Evolutionary conservation across 2,329 filamentous ascomycete genomes (phyloP).

Genomic region (Sarocladium strictum): DNA sequence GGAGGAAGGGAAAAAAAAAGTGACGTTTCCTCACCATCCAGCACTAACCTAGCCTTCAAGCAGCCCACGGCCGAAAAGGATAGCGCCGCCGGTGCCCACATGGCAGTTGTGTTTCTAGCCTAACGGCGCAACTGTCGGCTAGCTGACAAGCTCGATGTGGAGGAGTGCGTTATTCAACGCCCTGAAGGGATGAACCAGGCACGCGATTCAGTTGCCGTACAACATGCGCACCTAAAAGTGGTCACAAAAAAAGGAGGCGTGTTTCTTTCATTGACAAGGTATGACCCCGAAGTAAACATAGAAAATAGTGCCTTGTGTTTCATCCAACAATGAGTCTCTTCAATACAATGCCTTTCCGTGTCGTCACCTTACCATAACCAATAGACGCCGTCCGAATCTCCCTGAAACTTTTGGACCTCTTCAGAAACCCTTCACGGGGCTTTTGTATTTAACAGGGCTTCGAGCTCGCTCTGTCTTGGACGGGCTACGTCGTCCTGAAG

Average conservation of each 20-base stretch:
- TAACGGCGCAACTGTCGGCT: no score
- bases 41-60: background rate
- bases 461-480: constrained; percentile 42
- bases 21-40: background rate
- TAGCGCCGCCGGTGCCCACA: no score
- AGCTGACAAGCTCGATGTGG: no score
- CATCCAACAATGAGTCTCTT: background rate
- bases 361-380: no score
- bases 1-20: background rate
- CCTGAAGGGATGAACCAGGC: no score
- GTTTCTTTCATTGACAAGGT: background rate
- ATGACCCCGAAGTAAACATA: background rate
- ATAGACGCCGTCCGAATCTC: no score
- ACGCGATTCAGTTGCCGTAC: no score
- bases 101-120: no score
- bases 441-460: constrained; percentile 41
- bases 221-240: no score
- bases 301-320: background rate
- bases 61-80: no score
- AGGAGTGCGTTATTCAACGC: no score
- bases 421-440: constrained; percentile 31
- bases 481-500: constrained; percentile 40
- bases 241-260: background rate
- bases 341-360: background rate
- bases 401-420: no score